A percentile compares a stretch with the other conserved stretches of the same genome.
Conservation (phyloP, 164 flowering plant genomes). For the Nelumbo lutea region DNA sequence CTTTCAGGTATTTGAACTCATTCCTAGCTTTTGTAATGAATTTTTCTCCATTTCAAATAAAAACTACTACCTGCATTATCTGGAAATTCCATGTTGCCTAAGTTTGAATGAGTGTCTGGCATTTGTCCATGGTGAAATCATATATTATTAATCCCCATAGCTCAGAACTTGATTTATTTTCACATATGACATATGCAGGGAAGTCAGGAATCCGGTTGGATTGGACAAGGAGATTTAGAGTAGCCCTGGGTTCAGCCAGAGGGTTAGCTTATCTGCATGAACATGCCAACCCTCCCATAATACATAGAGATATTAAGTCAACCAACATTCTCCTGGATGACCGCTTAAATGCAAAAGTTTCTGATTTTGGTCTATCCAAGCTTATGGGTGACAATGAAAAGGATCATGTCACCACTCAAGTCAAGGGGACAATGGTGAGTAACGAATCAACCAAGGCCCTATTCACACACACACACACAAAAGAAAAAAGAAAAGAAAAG, state of each 20-base stretch:
- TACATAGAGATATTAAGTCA: constrained; percentile 42
- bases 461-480: too few species aligned
- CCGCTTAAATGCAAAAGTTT: constrained; percentile 34
- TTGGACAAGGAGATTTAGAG: constrained; percentile 35
- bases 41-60: too few species aligned
- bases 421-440: constrained; percentile 43
- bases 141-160: too few species aligned
- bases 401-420: constrained; percentile 35
- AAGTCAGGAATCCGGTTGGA: constrained; percentile 28
- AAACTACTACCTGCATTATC: too few species aligned
- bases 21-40: too few species aligned
- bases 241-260: constrained; percentile 40
- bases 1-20: constrained; percentile 34
- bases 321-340: constrained; percentile 40
- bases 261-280: constrained; percentile 42
- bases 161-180: too few species aligned
- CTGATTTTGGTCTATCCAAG: constrained; percentile 44
- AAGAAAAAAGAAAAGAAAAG: neutral
- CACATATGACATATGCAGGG: constrained; percentile 20
- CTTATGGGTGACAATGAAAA: constrained; percentile 20
- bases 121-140: too few species aligned
- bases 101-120: too few species aligned
- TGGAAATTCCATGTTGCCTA: too few species aligned
- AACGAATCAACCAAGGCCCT: neutral
- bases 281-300: constrained; percentile 39